Base-by-base conservation (phyloP, 2,329 filamentous ascomycete species). In the Xylaria sp. region DNA sequence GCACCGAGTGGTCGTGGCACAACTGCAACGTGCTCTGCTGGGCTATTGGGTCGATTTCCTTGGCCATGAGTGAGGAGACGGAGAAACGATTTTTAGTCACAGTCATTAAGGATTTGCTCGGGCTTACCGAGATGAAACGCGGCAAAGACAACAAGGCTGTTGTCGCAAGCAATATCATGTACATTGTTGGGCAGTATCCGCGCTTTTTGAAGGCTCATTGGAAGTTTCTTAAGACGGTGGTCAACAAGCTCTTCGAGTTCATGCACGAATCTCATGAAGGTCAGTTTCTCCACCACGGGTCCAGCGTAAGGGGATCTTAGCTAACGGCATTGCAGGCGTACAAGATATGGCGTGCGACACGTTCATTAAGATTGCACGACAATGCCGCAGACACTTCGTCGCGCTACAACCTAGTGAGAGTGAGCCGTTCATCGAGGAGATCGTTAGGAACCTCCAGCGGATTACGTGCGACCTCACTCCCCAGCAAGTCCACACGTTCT, bases 291-390 rank as follows among this genome's bases (percentile, higher is more conserved):
- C 4, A 48, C 20, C 1, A 22, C 1, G 9, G 11, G 4, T 26
- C 17, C 6, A 2, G 42, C 45, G 20, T 46, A n/a, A 21, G 17
- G 29, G 16, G 16, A 34, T 34, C 4, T 34, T 6, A 53, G 44
- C 69, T 73, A 65, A 74, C 53, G 54, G 40, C 50, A 34, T 21
- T 39, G 57, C 61, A 89, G 87, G 91, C 78, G 94, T 99, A 21
- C 95, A 99, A 76, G 94, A 99, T 75, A 99, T 99, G 95, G 94
- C 94, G 67, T 99, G 94, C 72, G 95, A 99, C 74, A 99, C 94
- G 0, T 99, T 99, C 69, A 99, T 99, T 76, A 99, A 99, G 80
- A 99, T 99, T 71, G 95, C 94, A 21, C 93, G 95, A 72, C 96
- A 97, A 74, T 99, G 94, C 77, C 90, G 94, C 70, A 88, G 94